Evolutionary conservation across 768 basidiomycete species (phyloP).

Genomic region (Hygrocybe punicea): DNA sequence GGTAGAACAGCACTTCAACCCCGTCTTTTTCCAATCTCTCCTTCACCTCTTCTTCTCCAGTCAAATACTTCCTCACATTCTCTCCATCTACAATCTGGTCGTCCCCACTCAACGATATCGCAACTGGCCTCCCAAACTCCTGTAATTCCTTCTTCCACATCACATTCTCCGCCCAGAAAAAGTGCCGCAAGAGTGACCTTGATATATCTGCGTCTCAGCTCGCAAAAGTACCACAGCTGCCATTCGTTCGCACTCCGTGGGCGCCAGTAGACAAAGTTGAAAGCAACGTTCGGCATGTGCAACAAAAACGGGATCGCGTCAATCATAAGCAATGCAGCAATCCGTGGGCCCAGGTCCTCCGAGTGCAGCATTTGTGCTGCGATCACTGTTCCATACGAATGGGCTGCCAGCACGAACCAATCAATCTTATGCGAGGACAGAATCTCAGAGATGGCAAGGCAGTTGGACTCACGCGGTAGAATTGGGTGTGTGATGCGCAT

Average conservation of each 20-base stretch:
- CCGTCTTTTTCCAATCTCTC: constrained; percentile 22
- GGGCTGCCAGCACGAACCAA: constrained; percentile 46
- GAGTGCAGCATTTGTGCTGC: constrained; percentile 52
- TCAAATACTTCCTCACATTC: constrained; percentile 36
- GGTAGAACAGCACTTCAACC: constrained; percentile 39
- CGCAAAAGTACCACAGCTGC: constrained; percentile 67
- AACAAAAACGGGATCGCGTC: constrained; percentile 67
- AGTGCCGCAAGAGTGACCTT: constrained; percentile 53
- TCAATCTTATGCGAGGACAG: constrained; percentile 41
- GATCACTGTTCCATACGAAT: constrained; percentile 63
- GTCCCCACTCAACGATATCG: constrained; percentile 35
- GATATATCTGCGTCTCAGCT: constrained; percentile 62
- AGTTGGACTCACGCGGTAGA: constrained; percentile 39
- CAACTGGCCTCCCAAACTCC: constrained; percentile 27
- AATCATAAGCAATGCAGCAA: constrained; percentile 49
- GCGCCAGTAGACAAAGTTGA: constrained; percentile 63
- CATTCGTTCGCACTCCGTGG: constrained; percentile 47
- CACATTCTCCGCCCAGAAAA: constrained; percentile 64
- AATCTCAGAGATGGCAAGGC: constrained; percentile 43
- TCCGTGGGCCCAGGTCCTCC: constrained; percentile 28
- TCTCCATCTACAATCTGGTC: constrained; percentile 43
- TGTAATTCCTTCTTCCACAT: constrained; percentile 57
- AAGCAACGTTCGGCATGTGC: constrained; percentile 58
- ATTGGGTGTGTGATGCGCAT: constrained; percentile 57
- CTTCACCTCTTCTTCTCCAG: constrained; percentile 23